Evolutionary conservation across 352 stramenopile genomes (phyloP), one percentile per base, ranked within the genome.

Genomic region (Chrysophaeum taylorii): DNA sequence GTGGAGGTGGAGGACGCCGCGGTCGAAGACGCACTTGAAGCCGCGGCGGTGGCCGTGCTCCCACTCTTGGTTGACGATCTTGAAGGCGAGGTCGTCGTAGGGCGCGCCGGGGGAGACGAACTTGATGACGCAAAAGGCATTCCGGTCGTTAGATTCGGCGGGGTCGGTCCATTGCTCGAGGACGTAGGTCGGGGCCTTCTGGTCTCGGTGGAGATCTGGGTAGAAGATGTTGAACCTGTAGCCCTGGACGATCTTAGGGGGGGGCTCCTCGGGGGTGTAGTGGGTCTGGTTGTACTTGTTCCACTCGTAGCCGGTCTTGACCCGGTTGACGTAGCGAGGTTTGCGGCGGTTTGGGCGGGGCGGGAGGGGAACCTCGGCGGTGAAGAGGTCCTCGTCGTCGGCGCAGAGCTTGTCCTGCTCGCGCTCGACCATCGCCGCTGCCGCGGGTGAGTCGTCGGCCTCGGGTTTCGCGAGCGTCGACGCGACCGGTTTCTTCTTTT

Each of bases 181-280:
- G 36, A 90, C 86, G 78, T 96, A 99, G 15, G 89, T 89, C 21
- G 96, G 96, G 0, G 94, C 93, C 41, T 93, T 88, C 45, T 83
- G 87, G 71, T 95, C 96, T 80, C 99, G 93, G 61, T 99, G 94
- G 23, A 99, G 85, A 77, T 99, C 96, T 45, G 96, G 94, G 82
- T 98, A 99, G 73, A 99, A 99, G 39, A 99, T 81, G 70, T 98
- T 98, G 84, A 99, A 99, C 78, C 98, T 98, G 87, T 99, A 99
- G 42, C 96, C 96, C 78, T 99, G 94, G 27, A 99, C 94, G 61
- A 96, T 93, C 83, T 99, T 98, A n/a, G 96, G 96, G 42, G 96
- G 96, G 70, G 96, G 95, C 75, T 98, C 99, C 78, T 99, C 95
- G 73, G 92, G 85, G 84, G 98, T 95, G 80, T 99, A 99, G 81